Base-by-base conservation (phyloP, 2,329 filamentous ascomycete species). In the Cephalotrichum gorgonifer region DNA sequence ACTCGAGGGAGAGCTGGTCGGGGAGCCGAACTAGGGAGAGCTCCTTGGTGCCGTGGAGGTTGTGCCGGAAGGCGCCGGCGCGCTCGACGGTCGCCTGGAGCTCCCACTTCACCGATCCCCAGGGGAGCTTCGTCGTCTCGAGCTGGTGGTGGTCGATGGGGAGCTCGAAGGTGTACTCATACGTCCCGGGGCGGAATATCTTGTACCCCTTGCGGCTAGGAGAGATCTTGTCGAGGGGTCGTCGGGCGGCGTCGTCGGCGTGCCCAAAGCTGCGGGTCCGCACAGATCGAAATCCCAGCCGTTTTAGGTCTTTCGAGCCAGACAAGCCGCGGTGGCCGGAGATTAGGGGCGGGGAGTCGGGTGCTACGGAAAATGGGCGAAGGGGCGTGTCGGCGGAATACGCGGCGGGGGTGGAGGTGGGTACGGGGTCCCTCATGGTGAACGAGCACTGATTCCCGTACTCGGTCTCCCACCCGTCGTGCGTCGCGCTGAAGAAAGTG, bases 121-220 rank as follows among this genome's bases (percentile, higher is more conserved):
- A 83, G 49, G 91, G 88, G 30, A 94, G 80, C 59, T 86, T 87
- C 47, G 90, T 93, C 0, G 88, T 94, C 65, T 96, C 90, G 1
- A 93, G 81, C 54, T 95, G 78, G 57, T 88, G 84, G 57, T 90
- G 90, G 62, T 95, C 89, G 56, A 96, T 83, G 22, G 85, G 89
- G 9, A 95, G 75, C 64, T 96, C 90, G 56, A 96, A 95, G 33
- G 87, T 66, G 61, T 81, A 81, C 53, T 80, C 76, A 59, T 81
- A 81, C 2, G 64, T 71, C 47, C 78, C 90, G 0, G 90, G 86
- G 28, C 83, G 79, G 61, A 96, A 96, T 23, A 88, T 78, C 60
- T 88, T 85, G 71, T 93, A 95, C 8, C 88, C 88, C 62, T 87
- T 91, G 25, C 68, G 68, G 55, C 75, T 55, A 45, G 85, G 81